Percentiles rank a stretch among this genome's conserved stretches.
Conservation (phyloP, 2,329 filamentous ascomycete species). For the Arthrobotrys megalospora region DNA sequence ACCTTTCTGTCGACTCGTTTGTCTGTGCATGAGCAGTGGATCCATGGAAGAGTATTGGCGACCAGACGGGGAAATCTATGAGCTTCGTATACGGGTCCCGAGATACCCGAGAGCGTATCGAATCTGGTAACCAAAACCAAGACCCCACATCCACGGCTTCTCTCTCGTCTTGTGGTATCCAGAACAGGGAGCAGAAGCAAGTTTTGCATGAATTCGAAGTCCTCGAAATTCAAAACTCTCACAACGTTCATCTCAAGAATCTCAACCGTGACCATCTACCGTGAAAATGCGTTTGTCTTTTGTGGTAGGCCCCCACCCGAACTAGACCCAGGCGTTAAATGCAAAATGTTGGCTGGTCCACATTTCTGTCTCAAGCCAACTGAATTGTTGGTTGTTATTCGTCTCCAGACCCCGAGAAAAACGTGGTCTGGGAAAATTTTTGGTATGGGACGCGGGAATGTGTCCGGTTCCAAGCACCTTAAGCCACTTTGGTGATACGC, state of each 20-base stretch:
- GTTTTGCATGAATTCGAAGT: slow-evolving; percentile 8
- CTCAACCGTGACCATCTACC: slow-evolving; percentile 14
- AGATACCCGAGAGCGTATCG: slow-evolving; percentile 34
- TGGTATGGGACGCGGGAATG: slow-evolving; percentile 56
- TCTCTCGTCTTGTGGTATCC: slow-evolving; percentile 14
- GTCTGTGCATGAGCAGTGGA: slow-evolving; percentile 9
- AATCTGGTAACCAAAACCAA: slow-evolving; percentile 31
- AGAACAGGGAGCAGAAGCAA: slow-evolving; percentile 1
- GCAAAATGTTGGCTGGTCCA: slow-evolving; percentile 25
- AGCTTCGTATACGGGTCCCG: slow-evolving; percentile 37
- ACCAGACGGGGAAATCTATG: slow-evolving; percentile 32
- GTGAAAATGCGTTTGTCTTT: slow-evolving; percentile 14
- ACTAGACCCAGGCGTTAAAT: slow-evolving; percentile 30
- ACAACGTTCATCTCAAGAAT: background rate
- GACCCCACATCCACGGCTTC: background rate
- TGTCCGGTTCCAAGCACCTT: slow-evolving; percentile 49
- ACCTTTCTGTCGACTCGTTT: slow-evolving; percentile 12
- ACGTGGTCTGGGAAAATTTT: slow-evolving; percentile 56
- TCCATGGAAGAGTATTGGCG: slow-evolving; percentile 29
- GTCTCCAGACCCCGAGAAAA: slow-evolving; percentile 53
- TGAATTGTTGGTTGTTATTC: slow-evolving; percentile 53
- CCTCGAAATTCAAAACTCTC: background rate
- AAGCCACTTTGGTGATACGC: slow-evolving; percentile 45
- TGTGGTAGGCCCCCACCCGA: slow-evolving; percentile 23
- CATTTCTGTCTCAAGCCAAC: slow-evolving; percentile 36